Evolutionary conservation across 257 asterid species (phyloP).

Genomic region (Lycium ferocissimum): DNA sequence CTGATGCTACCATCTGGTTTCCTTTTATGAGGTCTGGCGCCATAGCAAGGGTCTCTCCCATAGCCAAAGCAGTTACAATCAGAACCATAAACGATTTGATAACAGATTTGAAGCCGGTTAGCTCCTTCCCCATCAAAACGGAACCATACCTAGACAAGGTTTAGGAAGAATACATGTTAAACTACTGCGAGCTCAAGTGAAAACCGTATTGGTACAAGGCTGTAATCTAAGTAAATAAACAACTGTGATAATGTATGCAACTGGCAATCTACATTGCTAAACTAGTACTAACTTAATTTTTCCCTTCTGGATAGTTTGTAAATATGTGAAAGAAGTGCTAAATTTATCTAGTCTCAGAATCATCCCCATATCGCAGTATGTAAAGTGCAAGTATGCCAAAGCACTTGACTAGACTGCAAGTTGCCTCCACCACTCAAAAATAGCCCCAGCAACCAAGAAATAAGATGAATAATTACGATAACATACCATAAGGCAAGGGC

Average conservation of each 20-base stretch:
- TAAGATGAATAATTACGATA: background rate
- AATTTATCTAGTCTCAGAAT: background rate
- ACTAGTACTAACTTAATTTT: background rate
- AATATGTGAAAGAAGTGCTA: background rate
- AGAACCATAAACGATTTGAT: constrained; percentile 93
- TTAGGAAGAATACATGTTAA: constrained; percentile 19
- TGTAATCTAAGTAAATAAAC: background rate
- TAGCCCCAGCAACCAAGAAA: background rate
- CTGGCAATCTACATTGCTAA: background rate
- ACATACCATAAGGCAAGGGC: constrained; percentile 94
- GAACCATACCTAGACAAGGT: constrained; percentile 75
- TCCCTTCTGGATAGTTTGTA: background rate
- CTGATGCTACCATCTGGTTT: constrained; percentile 86
- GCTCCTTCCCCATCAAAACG: constrained; percentile 82
- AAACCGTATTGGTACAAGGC: background rate
- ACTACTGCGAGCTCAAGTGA: background rate
- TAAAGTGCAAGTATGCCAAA: constrained; percentile 5
- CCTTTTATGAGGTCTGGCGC: constrained; percentile 97
- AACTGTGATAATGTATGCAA: constrained; percentile 11
- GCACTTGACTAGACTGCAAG: constrained; percentile 9
- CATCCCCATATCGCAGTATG: background rate
- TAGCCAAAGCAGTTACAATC: constrained; percentile 87
- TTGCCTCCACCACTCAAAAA: background rate
- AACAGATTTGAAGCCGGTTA: constrained; percentile 78
- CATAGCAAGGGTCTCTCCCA: constrained; percentile 99